Evolutionary conservation across 2,329 filamentous ascomycete species (phyloP), one percentile per base, ranked within the genome.

Genomic region (Diaporthe longicolla): DNA sequence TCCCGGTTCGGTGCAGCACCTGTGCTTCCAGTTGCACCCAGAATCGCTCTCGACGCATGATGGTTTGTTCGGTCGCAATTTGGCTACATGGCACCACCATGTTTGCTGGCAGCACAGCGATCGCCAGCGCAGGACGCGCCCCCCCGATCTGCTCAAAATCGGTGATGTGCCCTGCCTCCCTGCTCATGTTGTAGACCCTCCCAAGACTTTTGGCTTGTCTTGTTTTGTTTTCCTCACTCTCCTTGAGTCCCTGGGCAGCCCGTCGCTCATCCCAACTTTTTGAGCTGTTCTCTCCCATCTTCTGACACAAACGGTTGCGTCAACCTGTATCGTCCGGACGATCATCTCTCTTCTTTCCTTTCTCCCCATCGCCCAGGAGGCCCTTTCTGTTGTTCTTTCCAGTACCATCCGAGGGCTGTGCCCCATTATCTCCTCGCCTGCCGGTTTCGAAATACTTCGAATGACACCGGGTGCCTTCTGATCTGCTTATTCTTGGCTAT

Each of bases 21-120:
- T 61, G 69, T 50, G 57, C 40, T 71, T 35, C 43, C 40, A 71
- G 32, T 29, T 50, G 55, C 55, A 71, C n/a, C 69, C 55, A 61
- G 69, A 52, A 52, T 66, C 63, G 21, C 63, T 40, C 43, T 61
- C 55, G 57, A 61, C 69, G 55, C 54, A 61, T 59, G 29, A 71
- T 61, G 54, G 29, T 61, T 52, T 66, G 63, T 21, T 66, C 45
- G n/a, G 19, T 48, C 26, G 61, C 63, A 66, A 66, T 66, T 24
- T 66, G 45, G 63, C 29, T 52, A n/a, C 63, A 52, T 66, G 63
- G 63, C 63, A 66, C 55, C 54, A 70, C 43, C 55, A 61, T 71
- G 54, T 71, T 58, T 71, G 69, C 57, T 50, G 52, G 55, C 43
- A 29, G n/a, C 32, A 5, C 55, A 50, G 69, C 29, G 40, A 48